Evolutionary conservation across 192 early-diverging fungal genomes (phyloP).

Genomic region (Glomus cerebriforme): DNA sequence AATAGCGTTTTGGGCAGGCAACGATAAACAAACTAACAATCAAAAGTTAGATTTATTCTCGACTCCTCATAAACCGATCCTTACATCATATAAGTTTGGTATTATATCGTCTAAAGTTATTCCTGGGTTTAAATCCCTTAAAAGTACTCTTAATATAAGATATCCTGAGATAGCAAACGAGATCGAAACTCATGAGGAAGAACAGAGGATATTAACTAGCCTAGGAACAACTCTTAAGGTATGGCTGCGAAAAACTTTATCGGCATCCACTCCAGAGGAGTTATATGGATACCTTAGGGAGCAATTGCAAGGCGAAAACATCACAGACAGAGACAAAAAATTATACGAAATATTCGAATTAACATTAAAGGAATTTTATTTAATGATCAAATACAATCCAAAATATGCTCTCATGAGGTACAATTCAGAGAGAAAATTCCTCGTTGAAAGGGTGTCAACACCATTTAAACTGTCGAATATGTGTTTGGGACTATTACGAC

Average conservation of each 20-base stretch:
- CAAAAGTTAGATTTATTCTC: conserved; percentile 13
- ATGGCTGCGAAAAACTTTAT: conserved; percentile 21
- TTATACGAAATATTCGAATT: conserved; percentile 6
- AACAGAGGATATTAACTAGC: conserved; percentile 24
- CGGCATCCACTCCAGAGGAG: not conserved
- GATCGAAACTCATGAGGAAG: conserved; percentile 25
- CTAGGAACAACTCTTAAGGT: conserved; percentile 7
- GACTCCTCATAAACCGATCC: conserved; percentile 28
- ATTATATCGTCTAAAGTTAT: conserved; percentile 23
- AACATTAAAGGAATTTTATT: conserved; percentile 11
- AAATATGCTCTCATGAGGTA: conserved; percentile 13
- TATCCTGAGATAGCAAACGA: conserved; percentile 27
- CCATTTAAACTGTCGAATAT: conserved; percentile 30
- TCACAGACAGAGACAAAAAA: conserved; percentile 18
- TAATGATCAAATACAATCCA: conserved; percentile 27
- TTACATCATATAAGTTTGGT: conserved; percentile 26
- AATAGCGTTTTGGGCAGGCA: conserved; percentile 19
- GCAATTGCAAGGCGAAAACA: conserved; percentile 11
- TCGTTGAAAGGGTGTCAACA: conserved; percentile 24
- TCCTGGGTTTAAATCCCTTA: conserved; percentile 28
- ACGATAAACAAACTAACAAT: conserved; percentile 9
- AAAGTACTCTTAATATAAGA: conserved; percentile 30
- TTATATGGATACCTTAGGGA: conserved; percentile 6
- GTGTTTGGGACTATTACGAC: conserved; percentile 21
- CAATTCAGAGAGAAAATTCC: conserved; percentile 30